Evolutionary conservation across 1,284 basidiomycete genomes (phyloP).

Genomic region (Boletus mariae): DNA sequence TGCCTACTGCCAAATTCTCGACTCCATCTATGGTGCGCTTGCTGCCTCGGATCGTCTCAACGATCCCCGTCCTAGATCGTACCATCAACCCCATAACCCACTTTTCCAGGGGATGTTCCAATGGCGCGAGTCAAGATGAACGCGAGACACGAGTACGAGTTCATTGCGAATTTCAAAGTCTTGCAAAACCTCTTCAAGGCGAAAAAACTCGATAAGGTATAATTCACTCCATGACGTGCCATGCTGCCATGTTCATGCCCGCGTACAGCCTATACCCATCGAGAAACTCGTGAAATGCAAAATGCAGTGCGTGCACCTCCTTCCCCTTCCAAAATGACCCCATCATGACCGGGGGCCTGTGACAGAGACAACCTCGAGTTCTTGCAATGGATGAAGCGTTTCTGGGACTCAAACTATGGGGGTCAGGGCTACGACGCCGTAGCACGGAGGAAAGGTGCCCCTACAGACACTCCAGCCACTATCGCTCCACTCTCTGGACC

Average conservation of each 20-base stretch:
- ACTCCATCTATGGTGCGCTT: slow-evolving; percentile 84
- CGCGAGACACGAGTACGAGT: slow-evolving; percentile 96
- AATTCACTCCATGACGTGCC: slow-evolving; percentile 17
- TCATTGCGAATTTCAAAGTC: slow-evolving; percentile 92
- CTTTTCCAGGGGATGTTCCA: slow-evolving; percentile 66
- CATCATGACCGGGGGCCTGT: slow-evolving; percentile 16
- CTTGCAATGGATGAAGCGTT: slow-evolving; percentile 94
- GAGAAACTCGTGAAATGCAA: slow-evolving; percentile 96
- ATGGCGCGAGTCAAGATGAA: slow-evolving; percentile 90
- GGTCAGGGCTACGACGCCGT: slow-evolving; percentile 90
- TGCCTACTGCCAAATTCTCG: slow-evolving; percentile 89
- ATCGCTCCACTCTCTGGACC: slow-evolving; percentile 58
- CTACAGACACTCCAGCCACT: slow-evolving; percentile 73
- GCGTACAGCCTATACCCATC: slow-evolving; percentile 83
- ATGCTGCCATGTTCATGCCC: slow-evolving; percentile 6
- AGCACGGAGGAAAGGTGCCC: slow-evolving; percentile 73
- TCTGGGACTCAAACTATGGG: slow-evolving; percentile 91
- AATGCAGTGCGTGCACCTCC: slow-evolving; percentile 78
- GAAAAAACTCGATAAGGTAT: slow-evolving; percentile 91
- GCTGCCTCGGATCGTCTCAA: slow-evolving; percentile 8
- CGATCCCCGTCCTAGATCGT: slow-evolving; percentile 15
- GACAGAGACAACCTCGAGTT: slow-evolving; percentile 96
- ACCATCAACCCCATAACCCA: slow-evolving; percentile 10
- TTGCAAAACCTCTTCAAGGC: slow-evolving; percentile 85
- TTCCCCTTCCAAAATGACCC: slow-evolving; percentile 1